A percentile compares a stretch with the other conserved stretches of the same genome.
These are phyloP conservation scores for Withania somnifera DNA, from an alignment of 305 asterid species.

Conservation along the genomic window DNA sequence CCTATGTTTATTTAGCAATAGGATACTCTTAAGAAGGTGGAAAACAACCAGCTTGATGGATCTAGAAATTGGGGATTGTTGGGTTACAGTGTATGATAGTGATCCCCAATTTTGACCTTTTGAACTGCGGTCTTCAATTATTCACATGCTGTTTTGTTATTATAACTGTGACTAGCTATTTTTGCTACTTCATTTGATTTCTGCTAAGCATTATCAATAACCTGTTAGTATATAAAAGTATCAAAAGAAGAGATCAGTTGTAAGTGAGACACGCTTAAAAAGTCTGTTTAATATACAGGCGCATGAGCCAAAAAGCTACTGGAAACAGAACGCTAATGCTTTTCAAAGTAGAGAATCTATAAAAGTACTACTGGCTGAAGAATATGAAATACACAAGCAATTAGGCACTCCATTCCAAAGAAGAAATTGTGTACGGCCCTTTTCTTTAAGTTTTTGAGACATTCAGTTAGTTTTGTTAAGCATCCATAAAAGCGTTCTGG, in stretches of 20 bases:
- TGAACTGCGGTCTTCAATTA: neutral
- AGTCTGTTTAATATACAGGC: neutral
- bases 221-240: neutral
- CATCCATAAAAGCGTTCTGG: neutral
- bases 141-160: neutral
- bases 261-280: neutral
- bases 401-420: neutral
- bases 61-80: neutral
- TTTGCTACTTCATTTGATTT: neutral
- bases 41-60: neutral
- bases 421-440: neutral
- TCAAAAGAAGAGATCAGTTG: neutral
- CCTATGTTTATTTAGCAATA: neutral
- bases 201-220: neutral
- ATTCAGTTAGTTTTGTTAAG: neutral
- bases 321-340: neutral
- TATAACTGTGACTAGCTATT: neutral
- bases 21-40: neutral
- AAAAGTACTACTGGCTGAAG: neutral
- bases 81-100: neutral
- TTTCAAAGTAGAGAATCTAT: neutral
- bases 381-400: neutral
- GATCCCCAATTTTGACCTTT: neutral
- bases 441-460: neutral
- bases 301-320: neutral